Evolutionary conservation across 2,329 filamentous ascomycete genomes (phyloP).

Genomic region (Aspergillus tubingensis): DNA sequence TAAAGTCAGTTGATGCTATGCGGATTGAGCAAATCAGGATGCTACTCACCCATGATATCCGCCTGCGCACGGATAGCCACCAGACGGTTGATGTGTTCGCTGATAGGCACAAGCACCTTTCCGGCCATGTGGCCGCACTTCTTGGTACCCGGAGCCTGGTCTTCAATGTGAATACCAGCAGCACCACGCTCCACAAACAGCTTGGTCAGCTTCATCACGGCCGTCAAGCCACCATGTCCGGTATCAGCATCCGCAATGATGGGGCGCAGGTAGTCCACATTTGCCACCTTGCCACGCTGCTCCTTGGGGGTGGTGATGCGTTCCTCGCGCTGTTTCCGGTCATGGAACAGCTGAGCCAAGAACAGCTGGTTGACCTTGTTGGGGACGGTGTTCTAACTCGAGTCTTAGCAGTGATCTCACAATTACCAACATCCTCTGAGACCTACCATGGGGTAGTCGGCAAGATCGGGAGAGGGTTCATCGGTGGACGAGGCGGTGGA

Average conservation of each 20-base stretch:
- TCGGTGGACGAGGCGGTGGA: conserved; percentile 93
- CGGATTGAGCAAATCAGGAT: neutral
- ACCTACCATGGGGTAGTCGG: conserved; percentile 88
- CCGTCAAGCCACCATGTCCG: conserved; percentile 94
- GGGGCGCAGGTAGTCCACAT: conserved; percentile 90
- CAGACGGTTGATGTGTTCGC: conserved; percentile 96
- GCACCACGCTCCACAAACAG: conserved; percentile 95
- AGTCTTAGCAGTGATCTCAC: neutral
- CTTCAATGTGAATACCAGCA: conserved; percentile 97
- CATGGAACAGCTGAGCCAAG: conserved; percentile 98
- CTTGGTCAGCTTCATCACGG: conserved; percentile 99
- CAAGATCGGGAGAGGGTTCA: conserved; percentile 95
- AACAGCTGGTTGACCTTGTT: conserved; percentile 98
- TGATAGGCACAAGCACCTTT: conserved; percentile 94
- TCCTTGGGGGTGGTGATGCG: conserved; percentile 74
- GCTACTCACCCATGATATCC: conserved; percentile 85
- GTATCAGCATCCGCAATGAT: conserved; percentile 98
- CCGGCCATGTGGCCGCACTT: conserved; percentile 99
- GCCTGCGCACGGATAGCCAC: conserved; percentile 96
- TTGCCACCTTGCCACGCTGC: conserved; percentile 71
- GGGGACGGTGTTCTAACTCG: conserved; percentile 80
- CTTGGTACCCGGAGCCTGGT: conserved; percentile 97
- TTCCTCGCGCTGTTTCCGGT: conserved; percentile 97
- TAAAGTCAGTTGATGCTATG: neutral
- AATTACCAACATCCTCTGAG: neutral